Conservation (phyloP, 108 stramenopile genomes). For the Epithemia pelagica region DNA sequence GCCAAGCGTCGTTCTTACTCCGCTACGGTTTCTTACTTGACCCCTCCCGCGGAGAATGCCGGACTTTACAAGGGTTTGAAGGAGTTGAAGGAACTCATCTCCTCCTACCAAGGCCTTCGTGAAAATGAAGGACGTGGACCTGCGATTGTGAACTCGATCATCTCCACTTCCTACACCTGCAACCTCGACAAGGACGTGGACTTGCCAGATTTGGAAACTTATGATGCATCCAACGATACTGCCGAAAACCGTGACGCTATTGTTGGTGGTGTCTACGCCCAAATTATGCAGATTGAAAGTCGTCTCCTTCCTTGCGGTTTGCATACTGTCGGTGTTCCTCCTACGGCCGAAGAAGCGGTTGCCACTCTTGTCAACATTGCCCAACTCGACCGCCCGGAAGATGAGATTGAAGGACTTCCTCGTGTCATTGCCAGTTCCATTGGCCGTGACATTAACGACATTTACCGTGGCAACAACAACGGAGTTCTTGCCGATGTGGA, state of each 20-base stretch:
- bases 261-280: conserved; percentile 83
- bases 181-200: conserved; percentile 96
- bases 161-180: conserved; percentile 90
- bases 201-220: conserved; percentile 76
- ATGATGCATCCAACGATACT: conserved; percentile 72
- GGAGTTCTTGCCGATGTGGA: conserved; percentile 87
- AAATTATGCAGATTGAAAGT: conserved; percentile 96
- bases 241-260: conserved; percentile 81
- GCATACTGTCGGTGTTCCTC: conserved; percentile 94
- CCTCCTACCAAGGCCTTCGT: conserved; percentile 91
- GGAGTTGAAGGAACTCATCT: conserved; percentile 93
- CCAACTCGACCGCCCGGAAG: conserved; percentile 90
- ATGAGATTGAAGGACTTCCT: conserved; percentile 87
- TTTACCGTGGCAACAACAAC: conserved; percentile 89
- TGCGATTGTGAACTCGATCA: conserved; percentile 92
- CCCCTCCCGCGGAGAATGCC: conserved; percentile 95
- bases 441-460: conserved; percentile 91
- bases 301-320: conserved; percentile 94
- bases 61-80: conserved; percentile 96
- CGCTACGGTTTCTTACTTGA: conserved; percentile 94
- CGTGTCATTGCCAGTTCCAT: conserved; percentile 88
- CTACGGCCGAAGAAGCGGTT: conserved; percentile 90
- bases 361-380: conserved; percentile 96
- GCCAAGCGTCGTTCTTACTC: conserved; percentile 96
- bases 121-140: conserved; percentile 93